phyloP scores from a whole-genome alignment of 73 alveolate genomes.

The Paramecium sonneborni region DNA sequence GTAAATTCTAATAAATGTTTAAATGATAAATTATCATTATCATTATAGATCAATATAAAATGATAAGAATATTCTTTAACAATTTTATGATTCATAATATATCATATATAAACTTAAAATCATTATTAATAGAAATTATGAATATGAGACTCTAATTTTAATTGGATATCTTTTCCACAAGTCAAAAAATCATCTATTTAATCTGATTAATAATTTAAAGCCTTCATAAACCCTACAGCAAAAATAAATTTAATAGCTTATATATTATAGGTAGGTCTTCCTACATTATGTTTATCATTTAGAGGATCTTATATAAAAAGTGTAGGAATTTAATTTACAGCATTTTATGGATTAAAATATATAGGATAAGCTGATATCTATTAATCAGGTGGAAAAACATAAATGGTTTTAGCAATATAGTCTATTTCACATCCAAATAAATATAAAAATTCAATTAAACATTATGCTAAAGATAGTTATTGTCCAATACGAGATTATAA shows the following conservation, averaged over 20 bases:
- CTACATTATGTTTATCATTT: constrained; percentile 54
- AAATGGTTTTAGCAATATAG: constrained; percentile 29
- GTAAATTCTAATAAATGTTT: too few relatives aligned
- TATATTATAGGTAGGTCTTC: constrained; percentile 48
- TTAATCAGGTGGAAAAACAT: constrained; percentile 21
- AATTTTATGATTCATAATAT: neutral
- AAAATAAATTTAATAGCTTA: constrained; percentile 8
- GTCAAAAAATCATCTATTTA: neutral
- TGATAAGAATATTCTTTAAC: too few relatives aligned
- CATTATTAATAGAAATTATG: neutral
- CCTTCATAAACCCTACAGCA: constrained; percentile 34
- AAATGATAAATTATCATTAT: too few relatives aligned
- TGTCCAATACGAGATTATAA: neutral
- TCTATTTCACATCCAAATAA: constrained; percentile 56
- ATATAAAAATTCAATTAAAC: constrained; percentile 6
- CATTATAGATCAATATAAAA: too few relatives aligned
- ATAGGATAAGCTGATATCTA: constrained; percentile 8
- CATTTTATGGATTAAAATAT: constrained; percentile 38
- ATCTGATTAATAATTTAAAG: neutral
- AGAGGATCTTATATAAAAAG: constrained; percentile 35
- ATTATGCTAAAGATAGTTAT: neutral
- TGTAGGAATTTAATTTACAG: neutral
- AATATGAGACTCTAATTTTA: neutral
- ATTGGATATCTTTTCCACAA: neutral
- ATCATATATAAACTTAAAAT: neutral